Evolutionary conservation across 2,329 filamentous ascomycete genomes (phyloP).

Genomic region (Neonectria sp.): DNA sequence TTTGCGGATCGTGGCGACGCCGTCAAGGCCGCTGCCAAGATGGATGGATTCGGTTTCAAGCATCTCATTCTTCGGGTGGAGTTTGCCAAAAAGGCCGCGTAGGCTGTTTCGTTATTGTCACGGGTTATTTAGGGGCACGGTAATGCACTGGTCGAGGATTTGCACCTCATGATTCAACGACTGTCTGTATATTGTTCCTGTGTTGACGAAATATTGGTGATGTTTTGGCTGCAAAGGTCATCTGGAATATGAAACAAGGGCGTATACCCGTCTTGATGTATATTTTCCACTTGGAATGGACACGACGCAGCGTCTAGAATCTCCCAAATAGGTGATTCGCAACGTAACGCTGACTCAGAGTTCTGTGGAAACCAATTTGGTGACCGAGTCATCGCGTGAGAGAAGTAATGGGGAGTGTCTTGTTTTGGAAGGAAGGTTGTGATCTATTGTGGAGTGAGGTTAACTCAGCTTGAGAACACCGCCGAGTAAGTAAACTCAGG

Average conservation of each 20-base stretch:
- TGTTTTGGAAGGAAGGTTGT: not conserved
- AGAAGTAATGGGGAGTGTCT: not conserved
- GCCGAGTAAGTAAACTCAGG: not conserved
- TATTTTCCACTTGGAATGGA: not conserved
- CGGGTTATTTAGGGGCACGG: slow-evolving; percentile 50
- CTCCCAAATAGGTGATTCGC: not conserved
- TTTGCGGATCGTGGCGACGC: slow-evolving; percentile 93
- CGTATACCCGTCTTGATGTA: not conserved
- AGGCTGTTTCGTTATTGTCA: slow-evolving; percentile 51
- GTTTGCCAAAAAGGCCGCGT: slow-evolving; percentile 83
- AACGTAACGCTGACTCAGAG: not conserved
- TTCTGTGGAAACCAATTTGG: not conserved
- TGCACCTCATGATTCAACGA: slow-evolving; percentile 49
- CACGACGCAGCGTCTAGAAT: not conserved
- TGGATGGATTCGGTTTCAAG: slow-evolving; percentile 95
- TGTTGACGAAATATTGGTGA: slow-evolving; percentile 42
- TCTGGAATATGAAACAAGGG: slow-evolving; percentile 25
- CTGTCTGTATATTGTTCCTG: slow-evolving; percentile 40
- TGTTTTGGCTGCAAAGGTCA: slow-evolving; percentile 39
- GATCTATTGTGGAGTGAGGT: not conserved
- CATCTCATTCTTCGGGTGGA: slow-evolving; percentile 90
- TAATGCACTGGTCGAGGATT: slow-evolving; percentile 49
- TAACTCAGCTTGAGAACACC: too few species aligned
- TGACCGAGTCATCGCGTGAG: not conserved
- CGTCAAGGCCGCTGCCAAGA: slow-evolving; percentile 93